Percentiles rank a stretch among this genome's conserved stretches.
Evolutionary conservation across 768 basidiomycete genomes (phyloP).

Genomic region (Leccinum truebloodii): DNA sequence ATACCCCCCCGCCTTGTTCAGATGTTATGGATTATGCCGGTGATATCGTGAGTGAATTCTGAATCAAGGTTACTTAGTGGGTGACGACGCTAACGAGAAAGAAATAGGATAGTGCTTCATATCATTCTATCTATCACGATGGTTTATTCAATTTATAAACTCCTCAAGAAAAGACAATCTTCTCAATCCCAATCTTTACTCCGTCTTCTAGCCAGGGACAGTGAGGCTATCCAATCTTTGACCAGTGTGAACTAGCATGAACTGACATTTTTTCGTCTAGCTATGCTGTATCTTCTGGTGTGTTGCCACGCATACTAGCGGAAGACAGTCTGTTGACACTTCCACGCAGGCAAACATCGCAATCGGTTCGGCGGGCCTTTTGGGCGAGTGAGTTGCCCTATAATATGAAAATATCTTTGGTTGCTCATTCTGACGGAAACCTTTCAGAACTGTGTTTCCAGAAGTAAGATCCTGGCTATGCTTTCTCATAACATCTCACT

Average conservation of each 20-base stretch:
- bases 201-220: slow-evolving; percentile 6
- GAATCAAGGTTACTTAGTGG: too few relatives aligned
- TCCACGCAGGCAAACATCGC: not conserved
- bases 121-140: not conserved
- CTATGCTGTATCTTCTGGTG: slow-evolving; percentile 1
- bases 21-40: not conserved
- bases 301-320: not conserved
- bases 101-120: slow-evolving; percentile 1
- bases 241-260: not conserved
- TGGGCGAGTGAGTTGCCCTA: slow-evolving; percentile 9
- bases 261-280: not conserved
- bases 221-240: slow-evolving; percentile 9
- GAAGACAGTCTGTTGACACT: not conserved
- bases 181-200: not conserved
- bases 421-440: not conserved
- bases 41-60: slow-evolving; percentile 5
- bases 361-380: not conserved
- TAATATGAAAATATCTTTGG: not conserved
- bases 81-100: not conserved
- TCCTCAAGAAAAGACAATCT: not conserved
- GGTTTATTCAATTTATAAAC: slow-evolving; percentile 4
- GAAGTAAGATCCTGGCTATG: not conserved
- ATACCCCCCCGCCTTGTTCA: not conserved
- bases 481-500: not conserved
- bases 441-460: not conserved